A percentile compares a stretch with the other conserved stretches of the same genome.
Evolutionary conservation across 164 flowering plant genomes (phyloP).

Genomic region (Dillenia suffruticosa): DNA sequence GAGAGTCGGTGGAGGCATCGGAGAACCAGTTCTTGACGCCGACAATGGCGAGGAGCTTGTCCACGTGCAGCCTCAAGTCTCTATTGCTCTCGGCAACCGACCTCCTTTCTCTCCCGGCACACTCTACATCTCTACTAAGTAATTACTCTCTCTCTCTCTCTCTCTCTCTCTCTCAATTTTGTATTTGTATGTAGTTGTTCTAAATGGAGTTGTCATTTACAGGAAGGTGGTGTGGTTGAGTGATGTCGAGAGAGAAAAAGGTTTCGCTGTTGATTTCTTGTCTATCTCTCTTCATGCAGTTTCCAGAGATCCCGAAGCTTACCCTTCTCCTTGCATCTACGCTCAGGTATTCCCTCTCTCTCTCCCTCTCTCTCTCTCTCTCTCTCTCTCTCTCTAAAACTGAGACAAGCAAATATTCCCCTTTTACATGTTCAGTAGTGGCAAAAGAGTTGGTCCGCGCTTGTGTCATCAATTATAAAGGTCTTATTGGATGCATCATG

Average conservation of each 20-base stretch:
- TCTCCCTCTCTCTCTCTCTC: not conserved
- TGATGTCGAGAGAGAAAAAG: slow-evolving; percentile 55
- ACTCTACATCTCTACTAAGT: slow-evolving; percentile 81
- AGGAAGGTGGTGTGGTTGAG: slow-evolving; percentile 89
- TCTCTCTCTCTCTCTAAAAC: not conserved
- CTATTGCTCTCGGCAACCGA: slow-evolving; percentile 60
- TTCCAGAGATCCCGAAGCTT: slow-evolving; percentile 84
- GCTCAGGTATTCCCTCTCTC: slow-evolving; percentile 49
- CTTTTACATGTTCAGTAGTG: no score
- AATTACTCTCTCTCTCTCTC: slow-evolving; percentile 1
- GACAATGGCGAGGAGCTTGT: slow-evolving; percentile 69
- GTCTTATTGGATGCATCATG: no score
- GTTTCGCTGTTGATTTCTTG: slow-evolving; percentile 82
- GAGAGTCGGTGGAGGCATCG: slow-evolving; percentile 51
- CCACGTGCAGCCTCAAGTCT: slow-evolving; percentile 61
- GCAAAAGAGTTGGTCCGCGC: no score
- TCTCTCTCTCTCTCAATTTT: not conserved
- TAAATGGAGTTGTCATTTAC: slow-evolving; percentile 5
- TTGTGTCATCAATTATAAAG: no score
- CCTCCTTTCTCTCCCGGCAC: slow-evolving; percentile 78
- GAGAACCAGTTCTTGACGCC: slow-evolving; percentile 54
- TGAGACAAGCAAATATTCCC: no score
- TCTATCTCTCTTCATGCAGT: slow-evolving; percentile 85
- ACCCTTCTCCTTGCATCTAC: slow-evolving; percentile 81
- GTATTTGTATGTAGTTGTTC: not conserved